These are phyloP conservation scores for Aureobasidium sp. DNA, from an alignment of 2,329 filamentous ascomycete genomes.

Conservation along the genomic window DNA sequence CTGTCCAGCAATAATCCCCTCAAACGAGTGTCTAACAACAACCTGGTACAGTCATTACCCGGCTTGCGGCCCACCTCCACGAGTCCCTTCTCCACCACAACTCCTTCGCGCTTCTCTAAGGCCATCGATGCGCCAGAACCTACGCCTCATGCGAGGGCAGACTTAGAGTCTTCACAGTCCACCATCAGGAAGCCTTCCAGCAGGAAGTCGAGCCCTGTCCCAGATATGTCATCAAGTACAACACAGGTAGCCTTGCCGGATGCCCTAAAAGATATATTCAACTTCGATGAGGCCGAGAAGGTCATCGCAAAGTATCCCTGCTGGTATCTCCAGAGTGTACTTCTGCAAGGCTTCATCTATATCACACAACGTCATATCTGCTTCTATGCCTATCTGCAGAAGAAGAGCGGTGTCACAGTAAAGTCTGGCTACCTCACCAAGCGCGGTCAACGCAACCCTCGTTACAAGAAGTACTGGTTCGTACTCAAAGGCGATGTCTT, in stretches of 20 bases:
- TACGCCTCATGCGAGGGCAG: slow-evolving; percentile 54
- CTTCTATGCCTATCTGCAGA: slow-evolving; percentile 95
- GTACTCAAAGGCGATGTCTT: slow-evolving; percentile 84
- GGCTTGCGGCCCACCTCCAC: slow-evolving; percentile 35
- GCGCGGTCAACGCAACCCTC: slow-evolving; percentile 78
- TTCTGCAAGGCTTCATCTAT: slow-evolving; percentile 93
- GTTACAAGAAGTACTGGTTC: slow-evolving; percentile 90
- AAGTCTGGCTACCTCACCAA: slow-evolving; percentile 89
- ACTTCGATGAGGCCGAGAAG: slow-evolving; percentile 72
- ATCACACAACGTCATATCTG: slow-evolving; percentile 89
- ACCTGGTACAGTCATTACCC: slow-evolving; percentile 58
- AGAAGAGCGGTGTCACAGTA: slow-evolving; percentile 65
- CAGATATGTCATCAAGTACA: slow-evolving; percentile 16
- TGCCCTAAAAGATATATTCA: slow-evolving; percentile 56
- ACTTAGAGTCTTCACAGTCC: slow-evolving; percentile 24
- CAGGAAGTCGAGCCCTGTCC: slow-evolving; percentile 21
- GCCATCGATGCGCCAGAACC: slow-evolving; percentile 55
- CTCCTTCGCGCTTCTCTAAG: slow-evolving; percentile 8
- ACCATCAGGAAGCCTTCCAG: slow-evolving; percentile 20
- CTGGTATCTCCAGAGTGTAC: slow-evolving; percentile 83
- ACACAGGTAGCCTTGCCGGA: slow-evolving; percentile 15
- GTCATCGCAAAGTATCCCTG: slow-evolving; percentile 89
- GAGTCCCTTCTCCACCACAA: neutral
- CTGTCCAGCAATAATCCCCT: slow-evolving; percentile 39
- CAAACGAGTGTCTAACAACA: slow-evolving; percentile 57